Evolutionary conservation across 345 rosid species (phyloP).

Genomic region (Brassica cretica): DNA sequence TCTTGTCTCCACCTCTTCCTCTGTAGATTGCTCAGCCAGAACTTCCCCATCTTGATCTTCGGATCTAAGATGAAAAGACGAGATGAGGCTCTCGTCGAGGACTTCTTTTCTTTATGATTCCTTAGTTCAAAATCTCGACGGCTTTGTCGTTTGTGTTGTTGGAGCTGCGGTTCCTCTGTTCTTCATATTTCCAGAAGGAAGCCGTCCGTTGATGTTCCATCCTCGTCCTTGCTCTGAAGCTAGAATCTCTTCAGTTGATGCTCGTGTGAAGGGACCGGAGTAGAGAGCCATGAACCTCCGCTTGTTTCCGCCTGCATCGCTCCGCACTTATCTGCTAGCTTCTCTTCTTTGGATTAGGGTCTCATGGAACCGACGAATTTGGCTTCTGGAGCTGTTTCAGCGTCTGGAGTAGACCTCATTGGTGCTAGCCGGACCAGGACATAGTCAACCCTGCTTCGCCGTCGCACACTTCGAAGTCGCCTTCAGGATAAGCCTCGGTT

Average conservation of each 20-base stretch:
- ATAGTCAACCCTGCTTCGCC: not conserved
- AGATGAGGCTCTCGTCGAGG: too few relatives aligned
- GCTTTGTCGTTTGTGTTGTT: too few relatives aligned
- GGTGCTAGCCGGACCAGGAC: not conserved
- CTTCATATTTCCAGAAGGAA: too few relatives aligned
- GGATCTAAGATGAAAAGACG: not conserved
- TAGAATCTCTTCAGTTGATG: not conserved
- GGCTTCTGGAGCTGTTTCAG: not conserved
- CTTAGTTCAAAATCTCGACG: too few relatives aligned
- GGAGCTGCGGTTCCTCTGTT: too few relatives aligned
- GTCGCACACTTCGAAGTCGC: too few relatives aligned
- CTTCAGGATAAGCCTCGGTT: not conserved
- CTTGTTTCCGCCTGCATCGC: not conserved
- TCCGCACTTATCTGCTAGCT: not conserved
- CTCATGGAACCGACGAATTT: not conserved
- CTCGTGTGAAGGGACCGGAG: not conserved
- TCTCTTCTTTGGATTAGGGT: not conserved
- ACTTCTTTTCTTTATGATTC: too few relatives aligned
- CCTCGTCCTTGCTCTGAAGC: not conserved
- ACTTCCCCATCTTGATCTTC: not conserved
- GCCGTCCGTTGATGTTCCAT: not conserved
- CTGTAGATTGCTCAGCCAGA: not conserved
- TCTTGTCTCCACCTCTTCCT: not conserved
- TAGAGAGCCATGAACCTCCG: not conserved
- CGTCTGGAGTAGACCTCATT: not conserved